Percentiles rank a stretch among this genome's conserved stretches.
phyloP scores from a whole-genome alignment of 2,329 filamentous ascomycete genomes.

The Daldinia sp. region DNA sequence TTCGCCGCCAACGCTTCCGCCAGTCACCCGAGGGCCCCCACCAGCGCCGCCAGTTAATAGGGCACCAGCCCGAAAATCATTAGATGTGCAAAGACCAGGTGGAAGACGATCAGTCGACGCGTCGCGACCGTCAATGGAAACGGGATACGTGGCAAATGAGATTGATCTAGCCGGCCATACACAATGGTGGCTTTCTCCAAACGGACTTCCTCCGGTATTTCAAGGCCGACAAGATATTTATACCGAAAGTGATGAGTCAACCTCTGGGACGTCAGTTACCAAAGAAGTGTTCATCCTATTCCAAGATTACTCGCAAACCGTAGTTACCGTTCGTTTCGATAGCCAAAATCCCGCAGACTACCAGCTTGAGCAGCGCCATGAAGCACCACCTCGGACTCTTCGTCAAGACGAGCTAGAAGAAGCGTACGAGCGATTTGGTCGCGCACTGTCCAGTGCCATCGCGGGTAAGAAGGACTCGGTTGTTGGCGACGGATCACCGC shows the following conservation, averaged over 20 bases:
- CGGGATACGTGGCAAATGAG: slow-evolving; percentile 87
- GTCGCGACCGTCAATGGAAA: slow-evolving; percentile 75
- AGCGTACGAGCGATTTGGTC: slow-evolving; percentile 82
- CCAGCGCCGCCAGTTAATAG: slow-evolving; percentile 50
- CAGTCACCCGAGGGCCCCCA: slow-evolving; percentile 57
- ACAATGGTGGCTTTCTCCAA: slow-evolving; percentile 88
- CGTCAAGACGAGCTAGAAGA: slow-evolving; percentile 94
- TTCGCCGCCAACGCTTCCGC: slow-evolving; percentile 52
- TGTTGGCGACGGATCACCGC: slow-evolving; percentile 84
- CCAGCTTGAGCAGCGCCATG: slow-evolving; percentile 83
- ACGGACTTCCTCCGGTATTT: slow-evolving; percentile 80
- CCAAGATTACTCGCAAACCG: slow-evolving; percentile 94
- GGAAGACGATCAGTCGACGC: slow-evolving; percentile 75
- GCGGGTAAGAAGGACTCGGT: slow-evolving; percentile 77
- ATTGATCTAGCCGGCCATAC: slow-evolving; percentile 78
- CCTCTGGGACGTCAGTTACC: slow-evolving; percentile 72
- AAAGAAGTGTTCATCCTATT: slow-evolving; percentile 90
- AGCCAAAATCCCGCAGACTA: slow-evolving; percentile 76
- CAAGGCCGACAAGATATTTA: slow-evolving; percentile 85
- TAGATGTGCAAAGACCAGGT: slow-evolving; percentile 67
- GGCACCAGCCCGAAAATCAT: slow-evolving; percentile 62
- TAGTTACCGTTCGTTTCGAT: slow-evolving; percentile 83
- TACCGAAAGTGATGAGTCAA: slow-evolving; percentile 82
- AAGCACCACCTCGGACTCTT: slow-evolving; percentile 79
- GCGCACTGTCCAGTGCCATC: slow-evolving; percentile 76